Evolutionary conservation across 306 rosid species (phyloP).

Genomic region (Boehmeria nivea): DNA sequence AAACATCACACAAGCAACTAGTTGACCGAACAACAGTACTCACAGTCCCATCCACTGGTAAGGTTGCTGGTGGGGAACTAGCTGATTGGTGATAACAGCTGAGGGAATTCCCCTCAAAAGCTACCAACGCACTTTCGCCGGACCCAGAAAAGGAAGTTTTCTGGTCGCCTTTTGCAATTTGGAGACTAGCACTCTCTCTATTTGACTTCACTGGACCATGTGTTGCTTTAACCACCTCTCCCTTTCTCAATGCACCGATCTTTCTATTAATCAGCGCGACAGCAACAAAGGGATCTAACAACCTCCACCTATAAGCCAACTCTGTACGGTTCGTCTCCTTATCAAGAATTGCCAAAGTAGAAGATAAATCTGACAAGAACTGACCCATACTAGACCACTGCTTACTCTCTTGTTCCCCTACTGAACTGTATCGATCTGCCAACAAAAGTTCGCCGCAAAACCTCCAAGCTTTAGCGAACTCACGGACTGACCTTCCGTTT

Average conservation of each 20-base stretch:
- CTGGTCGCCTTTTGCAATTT: conserved; percentile 23
- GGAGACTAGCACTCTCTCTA: conserved; percentile 14
- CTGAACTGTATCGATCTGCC: conserved; percentile 34
- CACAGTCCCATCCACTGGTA: conserved; percentile 25
- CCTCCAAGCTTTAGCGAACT: conserved; percentile 83
- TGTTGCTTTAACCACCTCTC: conserved; percentile 64
- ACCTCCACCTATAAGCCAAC: conserved; percentile 70
- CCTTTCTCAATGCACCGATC: conserved; percentile 79
- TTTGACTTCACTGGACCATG: conserved; percentile 29
- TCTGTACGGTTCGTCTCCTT: conserved; percentile 40
- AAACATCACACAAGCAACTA: conserved; percentile 23
- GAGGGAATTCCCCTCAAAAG: conserved; percentile 24
- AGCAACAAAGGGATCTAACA: conserved; percentile 79
- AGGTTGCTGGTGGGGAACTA: conserved; percentile 21
- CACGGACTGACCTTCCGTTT: conserved; percentile 67
- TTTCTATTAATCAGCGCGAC: conserved; percentile 61
- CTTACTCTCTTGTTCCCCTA: conserved; percentile 34
- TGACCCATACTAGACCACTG: conserved; percentile 65
- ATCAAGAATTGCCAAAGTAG: conserved; percentile 49
- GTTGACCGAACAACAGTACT: conserved; percentile 30
- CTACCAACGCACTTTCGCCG: conserved; percentile 22
- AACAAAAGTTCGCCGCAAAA: conserved; percentile 67
- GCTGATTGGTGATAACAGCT: conserved; percentile 24
- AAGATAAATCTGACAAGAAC: conserved; percentile 71
- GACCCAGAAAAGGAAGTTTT: conserved; percentile 26